A percentile compares a stretch with the other conserved stretches of the same genome.
Evolutionary conservation across 495 filamentous ascomycete genomes (phyloP).

Genomic region (Penicillium cataractarum): DNA sequence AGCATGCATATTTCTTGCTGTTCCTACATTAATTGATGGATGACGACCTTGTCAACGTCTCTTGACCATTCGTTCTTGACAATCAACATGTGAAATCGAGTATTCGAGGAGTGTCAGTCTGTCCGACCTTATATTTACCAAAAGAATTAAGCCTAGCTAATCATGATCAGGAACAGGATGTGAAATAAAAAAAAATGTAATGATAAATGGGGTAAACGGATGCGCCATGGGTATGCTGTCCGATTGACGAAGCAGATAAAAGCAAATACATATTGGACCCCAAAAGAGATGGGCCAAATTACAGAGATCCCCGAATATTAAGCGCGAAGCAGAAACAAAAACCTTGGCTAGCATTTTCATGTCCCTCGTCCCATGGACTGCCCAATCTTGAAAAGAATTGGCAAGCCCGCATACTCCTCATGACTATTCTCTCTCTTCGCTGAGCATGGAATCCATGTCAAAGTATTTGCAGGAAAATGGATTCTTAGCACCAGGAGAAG

Average conservation of each 20-base stretch:
- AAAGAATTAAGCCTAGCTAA: constrained; percentile 23
- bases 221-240: constrained; percentile 33
- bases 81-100: no score
- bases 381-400: constrained; percentile 2
- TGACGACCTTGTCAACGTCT: background rate
- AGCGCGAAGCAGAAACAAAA: constrained; percentile 16
- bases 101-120: constrained; percentile 4
- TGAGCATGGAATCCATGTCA: background rate
- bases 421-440: background rate
- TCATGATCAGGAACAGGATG: constrained; percentile 21
- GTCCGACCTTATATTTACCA: constrained; percentile 27
- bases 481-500: background rate
- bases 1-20: no score
- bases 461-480: constrained; percentile 9
- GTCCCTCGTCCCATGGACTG: constrained; percentile 31
- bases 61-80: background rate
- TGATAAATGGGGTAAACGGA: constrained; percentile 22
- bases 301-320: constrained; percentile 18
- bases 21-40: background rate
- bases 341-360: constrained; percentile 31
- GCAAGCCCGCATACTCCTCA: background rate
- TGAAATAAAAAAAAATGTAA: constrained; percentile 1
- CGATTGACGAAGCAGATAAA: constrained; percentile 14
- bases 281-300: constrained; percentile 9
- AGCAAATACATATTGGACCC: constrained; percentile 4